Conservation (phyloP, 352 stramenopile genomes). For the Poterioochromonas sp. region DNA sequence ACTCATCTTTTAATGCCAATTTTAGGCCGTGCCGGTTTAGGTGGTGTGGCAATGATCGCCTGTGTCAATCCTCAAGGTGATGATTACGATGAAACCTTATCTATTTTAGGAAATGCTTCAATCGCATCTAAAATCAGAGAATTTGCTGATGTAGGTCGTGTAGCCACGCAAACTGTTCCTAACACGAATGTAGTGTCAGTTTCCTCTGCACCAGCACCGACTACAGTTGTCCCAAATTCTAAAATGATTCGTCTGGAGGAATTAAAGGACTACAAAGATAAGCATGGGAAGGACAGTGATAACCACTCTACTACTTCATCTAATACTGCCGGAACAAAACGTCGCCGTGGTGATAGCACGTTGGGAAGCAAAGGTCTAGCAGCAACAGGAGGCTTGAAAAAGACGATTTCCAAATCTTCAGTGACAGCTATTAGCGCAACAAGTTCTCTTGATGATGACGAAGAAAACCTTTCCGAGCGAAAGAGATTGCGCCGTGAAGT, state of each 20-base stretch:
- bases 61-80: constrained; percentile 80
- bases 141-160: neutral
- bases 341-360: neutral
- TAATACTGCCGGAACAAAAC: neutral
- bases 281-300: too few species aligned
- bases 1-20: constrained; percentile 91
- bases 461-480: neutral
- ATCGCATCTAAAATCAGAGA: constrained; percentile 78
- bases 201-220: neutral
- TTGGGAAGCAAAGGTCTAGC: neutral
- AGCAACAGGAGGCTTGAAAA: neutral
- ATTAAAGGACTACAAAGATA: neutral
- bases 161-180: neutral
- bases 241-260: neutral
- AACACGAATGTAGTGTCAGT: neutral
- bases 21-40: constrained; percentile 63
- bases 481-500: constrained; percentile 20
- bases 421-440: neutral
- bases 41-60: constrained; percentile 84
- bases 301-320: neutral
- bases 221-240: constrained; percentile 18
- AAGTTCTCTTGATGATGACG: neutral
- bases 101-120: constrained; percentile 80
- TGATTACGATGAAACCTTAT: constrained; percentile 91
- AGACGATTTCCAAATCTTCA: neutral